These are phyloP conservation scores for Glycine latifolia DNA, from an alignment of 306 rosid species.

Conservation along the genomic window DNA sequence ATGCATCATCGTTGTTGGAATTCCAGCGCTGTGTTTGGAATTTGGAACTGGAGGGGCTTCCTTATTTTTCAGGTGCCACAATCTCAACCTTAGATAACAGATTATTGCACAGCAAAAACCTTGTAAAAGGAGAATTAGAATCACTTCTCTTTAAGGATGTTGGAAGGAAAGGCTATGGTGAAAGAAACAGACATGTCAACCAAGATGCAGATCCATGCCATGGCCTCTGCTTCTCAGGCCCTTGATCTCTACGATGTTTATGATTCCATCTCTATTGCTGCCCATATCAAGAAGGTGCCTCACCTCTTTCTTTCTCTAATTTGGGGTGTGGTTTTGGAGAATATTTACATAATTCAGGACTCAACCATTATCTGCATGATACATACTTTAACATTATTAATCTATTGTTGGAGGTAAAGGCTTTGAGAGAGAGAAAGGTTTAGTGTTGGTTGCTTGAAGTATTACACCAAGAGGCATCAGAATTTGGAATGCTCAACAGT, in stretches of 20 bases:
- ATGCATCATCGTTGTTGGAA: not conserved
- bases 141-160: conserved; percentile 53
- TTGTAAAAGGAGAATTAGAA: not conserved
- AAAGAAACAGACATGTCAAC: conserved; percentile 79
- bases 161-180: conserved; percentile 80
- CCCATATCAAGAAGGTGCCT: conserved; percentile 75
- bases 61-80: conserved; percentile 8
- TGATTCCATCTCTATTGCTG: conserved; percentile 70
- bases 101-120: not conserved
- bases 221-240: conserved; percentile 86
- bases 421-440: no score
- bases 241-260: conserved; percentile 84
- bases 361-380: no score
- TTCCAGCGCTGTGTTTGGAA: not conserved
- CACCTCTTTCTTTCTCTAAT: not conserved
- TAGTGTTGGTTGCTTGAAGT: no score
- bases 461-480: no score
- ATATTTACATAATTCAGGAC: no score
- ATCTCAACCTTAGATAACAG: conserved; percentile 30
- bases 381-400: no score
- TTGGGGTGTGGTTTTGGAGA: not conserved
- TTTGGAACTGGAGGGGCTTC: not conserved
- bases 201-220: conserved; percentile 84
- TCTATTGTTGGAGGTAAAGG: no score
- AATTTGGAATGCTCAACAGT: no score